phyloP scores from a whole-genome alignment of 2,329 filamentous ascomycete genomes.

The Colletotrichum brevisporum region DNA sequence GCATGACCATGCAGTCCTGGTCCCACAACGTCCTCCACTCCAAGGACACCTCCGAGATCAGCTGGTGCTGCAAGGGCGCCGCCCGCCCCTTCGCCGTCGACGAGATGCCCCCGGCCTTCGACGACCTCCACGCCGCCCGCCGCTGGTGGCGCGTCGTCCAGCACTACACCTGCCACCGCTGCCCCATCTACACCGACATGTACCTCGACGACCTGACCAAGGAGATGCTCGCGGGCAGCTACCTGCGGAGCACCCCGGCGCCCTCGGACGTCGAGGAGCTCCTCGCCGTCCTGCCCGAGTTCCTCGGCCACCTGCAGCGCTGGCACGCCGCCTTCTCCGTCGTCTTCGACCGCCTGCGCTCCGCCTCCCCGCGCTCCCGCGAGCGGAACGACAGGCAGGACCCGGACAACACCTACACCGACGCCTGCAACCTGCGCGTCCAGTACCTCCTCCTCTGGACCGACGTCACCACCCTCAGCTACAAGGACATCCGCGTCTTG shows the following conservation, averaged over 20 bases:
- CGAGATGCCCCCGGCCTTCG: slow-evolving; percentile 51
- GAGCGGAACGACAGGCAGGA: slow-evolving; percentile 42
- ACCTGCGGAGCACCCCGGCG: slow-evolving; percentile 45
- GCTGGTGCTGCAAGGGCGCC: slow-evolving; percentile 42
- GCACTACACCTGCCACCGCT: slow-evolving; percentile 53
- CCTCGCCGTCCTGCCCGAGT: slow-evolving; percentile 51
- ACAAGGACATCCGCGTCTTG: slow-evolving; percentile 51
- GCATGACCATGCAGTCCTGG: slow-evolving; percentile 37
- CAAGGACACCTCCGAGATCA: slow-evolving; percentile 6
- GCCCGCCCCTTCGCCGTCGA: slow-evolving; percentile 49
- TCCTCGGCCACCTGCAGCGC: slow-evolving; percentile 55
- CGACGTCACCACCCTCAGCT: slow-evolving; percentile 54
- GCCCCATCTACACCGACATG: slow-evolving; percentile 50
- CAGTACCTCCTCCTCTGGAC: slow-evolving; percentile 59
- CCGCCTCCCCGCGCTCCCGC: background rate
- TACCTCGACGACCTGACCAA: slow-evolving; percentile 43
- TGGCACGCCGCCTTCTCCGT: slow-evolving; percentile 57
- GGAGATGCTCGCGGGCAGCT: slow-evolving; percentile 48
- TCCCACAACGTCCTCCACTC: slow-evolving; percentile 31
- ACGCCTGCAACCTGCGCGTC: slow-evolving; percentile 57
- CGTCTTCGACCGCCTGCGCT: slow-evolving; percentile 48
- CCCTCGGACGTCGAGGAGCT: slow-evolving; percentile 49
- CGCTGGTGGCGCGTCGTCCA: slow-evolving; percentile 57
- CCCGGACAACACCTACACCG: slow-evolving; percentile 47
- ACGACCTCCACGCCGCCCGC: slow-evolving; percentile 49